Base-by-base conservation (phyloP, 306 rosid genomes). In the Quillaja saponaria region DNA sequence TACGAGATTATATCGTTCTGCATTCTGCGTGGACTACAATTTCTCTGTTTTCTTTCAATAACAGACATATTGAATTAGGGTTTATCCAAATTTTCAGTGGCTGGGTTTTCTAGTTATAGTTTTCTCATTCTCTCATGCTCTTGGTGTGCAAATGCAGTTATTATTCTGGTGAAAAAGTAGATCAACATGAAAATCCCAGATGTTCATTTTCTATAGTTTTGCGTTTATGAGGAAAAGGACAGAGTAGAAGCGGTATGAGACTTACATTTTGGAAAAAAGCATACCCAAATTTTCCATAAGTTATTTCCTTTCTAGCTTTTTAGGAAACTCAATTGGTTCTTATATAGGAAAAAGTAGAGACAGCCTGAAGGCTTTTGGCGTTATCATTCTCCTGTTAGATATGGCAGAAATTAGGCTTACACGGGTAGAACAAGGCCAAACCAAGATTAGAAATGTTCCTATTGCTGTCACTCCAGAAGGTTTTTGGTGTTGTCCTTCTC, bases 401-500 rank as follows among this genome's bases (percentile, higher is more conserved):
- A 90, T 90, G 95, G 90, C 82, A 31, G 97, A 87, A 71, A 63
- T 88, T 66, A 85, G 81, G 75, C 58, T 81, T 61, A 66, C 80
- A 17, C 74, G 84, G 53, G 77, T 81, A 67, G 85, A 87, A 65
- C 87, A 81, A 81, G 86, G 87, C 64, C 95, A 78, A 61, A 76
- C 95, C 63, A 87, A 80, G 95, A 78, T 87, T 58, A 83, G 77
- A 76, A 91, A 60, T 81, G 97, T 91, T 58, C 97, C 97, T 48
- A 83, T 91, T 64, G 97, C 91, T 33, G 96, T 87, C 21, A 91
- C 95, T 49, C 97, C 96, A 8, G 97, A 91, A 82, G 96, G 96
- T 18, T 87, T 91, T 55, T 87, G 97, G 96, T 87, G 96, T 54
- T 91, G 96, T 53, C 97, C 97, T 74, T 83, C 96, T 16, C 96